Evolutionary conservation across 2,329 filamentous ascomycete genomes (phyloP).

Genomic region (Colletotrichum tropicale): DNA sequence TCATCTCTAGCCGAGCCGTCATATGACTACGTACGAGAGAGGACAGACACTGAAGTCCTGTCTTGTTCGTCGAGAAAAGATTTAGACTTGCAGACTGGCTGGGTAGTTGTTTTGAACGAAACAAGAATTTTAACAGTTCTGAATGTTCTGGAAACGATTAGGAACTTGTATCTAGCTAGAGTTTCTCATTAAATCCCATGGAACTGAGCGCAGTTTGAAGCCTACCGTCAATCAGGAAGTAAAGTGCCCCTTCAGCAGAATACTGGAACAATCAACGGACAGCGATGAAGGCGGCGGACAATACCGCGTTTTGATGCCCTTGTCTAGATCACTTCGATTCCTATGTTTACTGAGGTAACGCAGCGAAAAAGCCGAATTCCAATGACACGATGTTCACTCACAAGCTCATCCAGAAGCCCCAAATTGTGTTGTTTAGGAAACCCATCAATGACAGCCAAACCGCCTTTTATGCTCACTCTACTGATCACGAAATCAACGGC

Average conservation of each 20-base stretch:
- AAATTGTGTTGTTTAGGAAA: neutral
- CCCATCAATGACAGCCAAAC: neutral
- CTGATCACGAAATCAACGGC: neutral
- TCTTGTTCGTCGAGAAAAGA: fast-evolving
- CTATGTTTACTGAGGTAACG: neutral
- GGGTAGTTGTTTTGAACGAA: too few species aligned
- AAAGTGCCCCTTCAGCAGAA: neutral
- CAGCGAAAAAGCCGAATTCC: neutral
- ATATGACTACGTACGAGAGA: neutral
- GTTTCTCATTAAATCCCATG: too few species aligned
- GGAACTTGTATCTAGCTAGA: too few species aligned
- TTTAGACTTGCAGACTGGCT: neutral
- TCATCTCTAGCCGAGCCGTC: too few species aligned
- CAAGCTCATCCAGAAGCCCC: too few species aligned
- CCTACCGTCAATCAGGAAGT: neutral
- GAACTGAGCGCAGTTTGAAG: neutral
- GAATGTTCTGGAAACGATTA: too few species aligned
- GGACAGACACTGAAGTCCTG: neutral
- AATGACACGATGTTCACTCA: neutral
- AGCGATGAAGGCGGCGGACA: neutral
- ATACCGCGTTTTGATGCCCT: neutral
- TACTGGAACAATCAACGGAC: neutral
- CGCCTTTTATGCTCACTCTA: neutral
- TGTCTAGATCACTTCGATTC: neutral
- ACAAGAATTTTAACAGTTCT: too few species aligned